Base-by-base conservation (phyloP, 768 basidiomycete species). In the Suillus luteus region DNA sequence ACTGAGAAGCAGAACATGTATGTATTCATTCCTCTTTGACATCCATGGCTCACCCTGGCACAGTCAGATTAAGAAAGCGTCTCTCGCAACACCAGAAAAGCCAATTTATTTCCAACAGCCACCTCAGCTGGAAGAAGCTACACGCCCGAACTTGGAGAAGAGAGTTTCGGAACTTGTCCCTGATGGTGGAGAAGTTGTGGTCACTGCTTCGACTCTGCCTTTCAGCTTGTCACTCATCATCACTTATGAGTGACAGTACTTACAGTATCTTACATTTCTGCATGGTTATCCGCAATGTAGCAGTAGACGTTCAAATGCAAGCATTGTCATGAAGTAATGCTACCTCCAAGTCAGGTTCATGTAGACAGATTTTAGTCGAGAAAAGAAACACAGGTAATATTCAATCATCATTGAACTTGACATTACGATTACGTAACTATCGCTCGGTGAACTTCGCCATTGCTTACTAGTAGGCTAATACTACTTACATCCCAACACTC, bases 61-160 rank as follows among this genome's bases (percentile, higher is more conserved):
- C 71, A 99, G 97, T 67, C 97, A 99, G 86, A 91, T 99, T 79
- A 96, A 95, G 79, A 95, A 89, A 72, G 97, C 97, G 0, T 99
- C 97, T 0, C 76, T 99, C 19, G 92, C 96, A 5, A 86, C 88
- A 0, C 81, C 87, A 6, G 83, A 82, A 27, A 85, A 82, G 68
- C 91, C 90, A 43, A 88, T 99, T 44, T 99, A 97, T 81, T 87
- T 95, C 74, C 94, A 96, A 75, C 92, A 93, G 1, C 96, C 97
- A 9, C 92, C 94, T 5, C 93, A 94, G 71, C 83, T 99, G 15
- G 93, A 97, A 74, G 81, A 87, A 72, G 87, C 87, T 8, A 99
- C 95, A 9, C 86, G 93, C n/a, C 89, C 91, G 5, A 99, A 99
- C 75, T 81, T 99, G 57, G 84, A 88, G 72, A 96, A 92, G 82